Base-by-base conservation (phyloP, 257 asterid species). In the Fraxinus excelsior region DNA sequence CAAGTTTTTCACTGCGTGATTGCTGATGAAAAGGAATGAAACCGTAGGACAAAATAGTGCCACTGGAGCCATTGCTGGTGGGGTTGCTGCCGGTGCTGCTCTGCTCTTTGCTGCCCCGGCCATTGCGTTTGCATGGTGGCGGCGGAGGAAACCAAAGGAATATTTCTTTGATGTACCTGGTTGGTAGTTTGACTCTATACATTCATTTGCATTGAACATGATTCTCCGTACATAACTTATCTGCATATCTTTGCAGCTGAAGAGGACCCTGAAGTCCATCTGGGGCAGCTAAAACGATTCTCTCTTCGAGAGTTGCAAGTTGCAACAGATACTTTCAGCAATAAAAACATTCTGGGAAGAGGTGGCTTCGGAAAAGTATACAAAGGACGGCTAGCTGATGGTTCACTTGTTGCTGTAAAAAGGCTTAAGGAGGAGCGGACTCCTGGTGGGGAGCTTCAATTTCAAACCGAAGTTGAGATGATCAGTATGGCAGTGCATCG, bases 401-500 rank as follows among this genome's bases (percentile, higher is more conserved):
- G 91, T 25, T 76, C 88, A 21, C 75, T 87, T 81, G 91, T 87
- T 64, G 91, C 91, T 76, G 89, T 87, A 28, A 87, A 87, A 71
- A 82, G 91, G 71, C 78, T 87, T n/a, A 87, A 87, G 75, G 91
- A 87, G 79, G 91, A 87, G 79, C 84, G 91, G 2, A 87, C 91
- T 0, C 91, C 91, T 12, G 91, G 91, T 26, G 91, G 91, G 12
- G 91, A 87, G 85, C 83, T 87, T 25, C 91, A 87, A 34, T 87
- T 87, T 72, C 91, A 87, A 81, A 87, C 91, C n/a, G 91, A 87
- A 83, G 91, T 87, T 32, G 91, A 87, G 85, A 85, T 87, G 91
- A 87, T 87, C 81, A 87, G 91, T 79, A 84, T 85, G 87, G 91
- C 89, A 5, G 89, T 87, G 25, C 91, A 87, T 40, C 79, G 89